Evolutionary conservation across 306 rosid genomes (phyloP).

Genomic region (Neltuma alba): DNA sequence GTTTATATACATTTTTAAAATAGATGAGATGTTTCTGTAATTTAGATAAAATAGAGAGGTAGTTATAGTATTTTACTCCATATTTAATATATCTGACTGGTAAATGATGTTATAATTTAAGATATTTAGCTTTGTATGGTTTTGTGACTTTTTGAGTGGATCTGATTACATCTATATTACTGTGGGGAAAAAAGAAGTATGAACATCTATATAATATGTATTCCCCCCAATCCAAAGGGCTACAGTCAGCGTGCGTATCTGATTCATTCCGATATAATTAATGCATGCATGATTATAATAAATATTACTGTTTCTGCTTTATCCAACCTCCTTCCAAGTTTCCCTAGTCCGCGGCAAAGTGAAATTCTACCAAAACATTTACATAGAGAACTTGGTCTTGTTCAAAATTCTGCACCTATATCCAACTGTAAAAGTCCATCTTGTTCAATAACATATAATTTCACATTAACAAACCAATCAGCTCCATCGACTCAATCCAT

Average conservation of each 20-base stretch:
- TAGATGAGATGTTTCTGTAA: too few relatives aligned
- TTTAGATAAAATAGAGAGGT: too few relatives aligned
- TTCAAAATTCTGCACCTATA: slow-evolving; percentile 15
- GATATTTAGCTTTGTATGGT: neutral
- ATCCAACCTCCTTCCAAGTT: neutral
- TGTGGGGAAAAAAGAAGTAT: slow-evolving; percentile 14
- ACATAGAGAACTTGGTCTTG: neutral
- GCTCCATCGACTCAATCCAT: too few relatives aligned
- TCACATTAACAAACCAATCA: too few relatives aligned
- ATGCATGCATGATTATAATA: too few relatives aligned
- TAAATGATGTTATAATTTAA: too few relatives aligned
- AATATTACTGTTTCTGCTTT: slow-evolving; percentile 24
- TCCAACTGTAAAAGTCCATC: too few relatives aligned
- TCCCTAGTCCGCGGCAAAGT: slow-evolving; percentile 13
- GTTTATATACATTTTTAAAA: too few relatives aligned
- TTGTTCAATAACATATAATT: too few relatives aligned
- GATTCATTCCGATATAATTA: too few relatives aligned
- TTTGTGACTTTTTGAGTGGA: neutral
- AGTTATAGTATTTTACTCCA: too few relatives aligned
- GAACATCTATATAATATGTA: neutral
- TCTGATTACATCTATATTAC: neutral
- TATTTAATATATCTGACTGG: too few relatives aligned
- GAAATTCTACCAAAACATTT: slow-evolving; percentile 41
- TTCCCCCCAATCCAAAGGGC: slow-evolving; percentile 32
- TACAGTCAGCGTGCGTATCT: slow-evolving; percentile 32